These are phyloP conservation scores for Galeopsis tetrahit DNA, from an alignment of 257 asterid species.

Conservation along the genomic window DNA sequence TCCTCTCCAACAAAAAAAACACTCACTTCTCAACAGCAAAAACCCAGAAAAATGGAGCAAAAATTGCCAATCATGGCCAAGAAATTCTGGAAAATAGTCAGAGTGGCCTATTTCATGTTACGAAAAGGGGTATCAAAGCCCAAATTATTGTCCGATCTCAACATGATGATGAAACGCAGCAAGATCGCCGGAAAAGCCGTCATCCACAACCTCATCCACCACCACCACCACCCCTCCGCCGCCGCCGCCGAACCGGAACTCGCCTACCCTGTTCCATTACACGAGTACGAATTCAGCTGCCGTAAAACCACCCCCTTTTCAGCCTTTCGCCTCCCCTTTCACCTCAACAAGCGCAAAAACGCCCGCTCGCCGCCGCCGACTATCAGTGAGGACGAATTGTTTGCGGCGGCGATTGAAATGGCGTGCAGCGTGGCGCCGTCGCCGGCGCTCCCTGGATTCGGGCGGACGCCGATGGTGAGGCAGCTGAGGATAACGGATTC, in stretches of 20 bases:
- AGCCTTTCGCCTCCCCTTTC: conserved; percentile 54
- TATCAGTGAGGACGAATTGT: conserved; percentile 30
- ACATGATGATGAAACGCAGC: conserved; percentile 65
- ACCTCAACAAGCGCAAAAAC: conserved; percentile 52
- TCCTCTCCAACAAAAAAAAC: neutral
- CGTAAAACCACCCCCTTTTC: conserved; percentile 53
- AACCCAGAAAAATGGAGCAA: conserved; percentile 62
- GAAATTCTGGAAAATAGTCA: conserved; percentile 65
- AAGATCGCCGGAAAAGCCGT: conserved; percentile 79
- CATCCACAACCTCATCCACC: conserved; percentile 64
- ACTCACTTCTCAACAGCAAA: conserved; percentile 12
- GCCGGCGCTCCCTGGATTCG: conserved; percentile 81
- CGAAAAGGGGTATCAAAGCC: conserved; percentile 70
- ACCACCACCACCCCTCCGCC: conserved; percentile 39
- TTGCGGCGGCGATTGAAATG: conserved; percentile 52
- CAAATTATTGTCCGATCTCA: conserved; percentile 62
- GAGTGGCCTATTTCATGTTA: conserved; percentile 64
- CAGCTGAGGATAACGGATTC: conserved; percentile 86
- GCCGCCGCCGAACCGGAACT: conserved; percentile 30
- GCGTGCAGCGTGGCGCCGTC: conserved; percentile 50
- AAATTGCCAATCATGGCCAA: conserved; percentile 67
- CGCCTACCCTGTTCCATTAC: conserved; percentile 27
- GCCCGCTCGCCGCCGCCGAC: conserved; percentile 33
- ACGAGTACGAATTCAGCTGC: conserved; percentile 81
- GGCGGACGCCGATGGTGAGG: conserved; percentile 73